phyloP scores from a whole-genome alignment of 2,329 filamentous ascomycete species.

The Thelonectria rubi region DNA sequence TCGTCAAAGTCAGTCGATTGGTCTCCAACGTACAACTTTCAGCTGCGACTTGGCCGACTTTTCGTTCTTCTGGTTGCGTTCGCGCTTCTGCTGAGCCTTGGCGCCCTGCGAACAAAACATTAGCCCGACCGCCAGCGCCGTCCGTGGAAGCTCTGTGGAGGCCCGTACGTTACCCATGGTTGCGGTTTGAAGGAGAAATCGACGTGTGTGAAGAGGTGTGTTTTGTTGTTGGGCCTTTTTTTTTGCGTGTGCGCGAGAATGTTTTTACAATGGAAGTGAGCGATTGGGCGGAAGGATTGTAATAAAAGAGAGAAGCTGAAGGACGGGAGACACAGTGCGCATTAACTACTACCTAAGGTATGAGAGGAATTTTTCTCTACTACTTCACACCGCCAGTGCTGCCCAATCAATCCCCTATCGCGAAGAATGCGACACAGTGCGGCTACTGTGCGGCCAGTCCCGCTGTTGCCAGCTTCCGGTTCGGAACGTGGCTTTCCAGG shows the following conservation, averaged over 20 bases:
- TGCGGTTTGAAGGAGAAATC: conserved; percentile 26
- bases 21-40: conserved; percentile 65
- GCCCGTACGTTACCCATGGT: conserved; percentile 50
- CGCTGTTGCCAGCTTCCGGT: too few species aligned
- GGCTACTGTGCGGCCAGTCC: too few species aligned
- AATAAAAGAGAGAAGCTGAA: background rate
- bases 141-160: background rate
- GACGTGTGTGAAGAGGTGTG: conserved; percentile 14
- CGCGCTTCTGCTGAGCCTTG: conserved; percentile 76
- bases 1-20: background rate
- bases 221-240: conserved; percentile 20
- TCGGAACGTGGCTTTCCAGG: too few species aligned
- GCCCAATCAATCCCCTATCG: too few species aligned
- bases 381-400: background rate
- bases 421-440: too few species aligned
- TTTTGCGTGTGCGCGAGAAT: conserved; percentile 32
- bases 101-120: conserved; percentile 59
- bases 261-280: conserved; percentile 18
- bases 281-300: conserved; percentile 23
- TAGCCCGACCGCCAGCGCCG: background rate
- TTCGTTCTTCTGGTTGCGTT: conserved; percentile 72
- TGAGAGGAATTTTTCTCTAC: background rate
- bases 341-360: background rate
- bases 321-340: background rate
- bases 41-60: conserved; percentile 71